A percentile compares a stretch with the other conserved stretches of the same genome.
These are phyloP conservation scores for Blepharisma undulans DNA, from an alignment of 169 alveolate species.

Conservation along the genomic window DNA sequence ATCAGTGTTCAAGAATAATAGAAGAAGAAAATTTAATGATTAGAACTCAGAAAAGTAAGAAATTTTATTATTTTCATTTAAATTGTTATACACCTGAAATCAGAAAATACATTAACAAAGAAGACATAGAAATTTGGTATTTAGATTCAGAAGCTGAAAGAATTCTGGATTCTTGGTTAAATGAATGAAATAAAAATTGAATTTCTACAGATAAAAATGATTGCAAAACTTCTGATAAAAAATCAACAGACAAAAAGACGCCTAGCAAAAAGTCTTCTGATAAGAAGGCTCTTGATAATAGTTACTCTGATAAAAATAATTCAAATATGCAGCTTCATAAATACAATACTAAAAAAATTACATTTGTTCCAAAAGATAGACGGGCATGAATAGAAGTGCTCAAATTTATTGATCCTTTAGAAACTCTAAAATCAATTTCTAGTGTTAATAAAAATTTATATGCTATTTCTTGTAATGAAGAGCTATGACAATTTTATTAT, in stretches of 20 bases:
- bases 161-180: not conserved
- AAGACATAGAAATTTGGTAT: not conserved
- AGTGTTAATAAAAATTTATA: not conserved
- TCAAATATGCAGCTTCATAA: too few relatives aligned
- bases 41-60: not conserved
- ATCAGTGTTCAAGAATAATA: not conserved
- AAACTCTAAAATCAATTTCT: not conserved
- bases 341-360: too few relatives aligned
- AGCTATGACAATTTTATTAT: not conserved
- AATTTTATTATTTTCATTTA: not conserved
- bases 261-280: not conserved
- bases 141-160: not conserved
- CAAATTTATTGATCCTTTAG: not conserved
- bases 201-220: not conserved
- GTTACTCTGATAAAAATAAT: too few relatives aligned
- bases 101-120: not conserved
- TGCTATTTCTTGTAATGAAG: not conserved
- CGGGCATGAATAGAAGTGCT: not conserved
- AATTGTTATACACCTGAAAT: not conserved
- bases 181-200: not conserved
- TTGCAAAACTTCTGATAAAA: too few relatives aligned
- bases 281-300: not conserved
- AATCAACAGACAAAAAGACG: too few relatives aligned
- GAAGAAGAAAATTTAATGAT: not conserved
- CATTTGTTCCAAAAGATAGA: not conserved